phyloP scores from a whole-genome alignment of 202 grass and related monocot genomes.

The Brachypodium distachyon region DNA sequence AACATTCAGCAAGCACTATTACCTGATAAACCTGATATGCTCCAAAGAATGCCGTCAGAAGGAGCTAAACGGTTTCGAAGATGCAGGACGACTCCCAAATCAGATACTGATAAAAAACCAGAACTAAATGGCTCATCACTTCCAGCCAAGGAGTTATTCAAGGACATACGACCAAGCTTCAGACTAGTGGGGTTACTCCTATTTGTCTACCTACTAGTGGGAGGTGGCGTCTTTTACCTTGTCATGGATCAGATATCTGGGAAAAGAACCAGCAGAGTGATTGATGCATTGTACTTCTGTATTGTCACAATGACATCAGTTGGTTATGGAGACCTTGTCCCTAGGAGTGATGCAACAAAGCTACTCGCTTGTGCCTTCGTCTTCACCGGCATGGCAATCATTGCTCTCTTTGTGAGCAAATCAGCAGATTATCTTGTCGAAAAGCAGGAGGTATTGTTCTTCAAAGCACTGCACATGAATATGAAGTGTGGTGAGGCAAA shows the following conservation, averaged over 20 bases:
- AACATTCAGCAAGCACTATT: slow-evolving; percentile 26
- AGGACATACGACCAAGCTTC: slow-evolving; percentile 47
- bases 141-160: slow-evolving; percentile 50
- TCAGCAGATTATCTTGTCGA: slow-evolving; percentile 84
- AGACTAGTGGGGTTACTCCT: slow-evolving; percentile 42
- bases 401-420: slow-evolving; percentile 68
- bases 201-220: slow-evolving; percentile 55
- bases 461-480: slow-evolving; percentile 69
- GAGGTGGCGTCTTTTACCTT: slow-evolving; percentile 54
- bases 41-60: neutral
- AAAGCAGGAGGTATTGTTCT: slow-evolving; percentile 84
- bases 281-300: slow-evolving; percentile 84
- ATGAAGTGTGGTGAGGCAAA: slow-evolving; percentile 44
- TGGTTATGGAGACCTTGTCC: slow-evolving; percentile 84
- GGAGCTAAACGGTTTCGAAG: slow-evolving; percentile 46
- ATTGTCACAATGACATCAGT: slow-evolving; percentile 93
- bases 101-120: slow-evolving; percentile 13
- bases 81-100: slow-evolving; percentile 33
- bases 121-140: neutral
- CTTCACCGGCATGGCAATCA: slow-evolving; percentile 60
- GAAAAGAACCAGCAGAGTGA: slow-evolving; percentile 49
- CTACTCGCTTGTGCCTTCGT: slow-evolving; percentile 79
- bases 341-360: slow-evolving; percentile 51
- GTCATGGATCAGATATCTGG: slow-evolving; percentile 67
- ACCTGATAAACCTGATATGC: slow-evolving; percentile 12